Percentiles rank a stretch among this genome's conserved stretches.
phyloP scores from a whole-genome alignment of 768 basidiomycete species.

The Mycena vulgaris region DNA sequence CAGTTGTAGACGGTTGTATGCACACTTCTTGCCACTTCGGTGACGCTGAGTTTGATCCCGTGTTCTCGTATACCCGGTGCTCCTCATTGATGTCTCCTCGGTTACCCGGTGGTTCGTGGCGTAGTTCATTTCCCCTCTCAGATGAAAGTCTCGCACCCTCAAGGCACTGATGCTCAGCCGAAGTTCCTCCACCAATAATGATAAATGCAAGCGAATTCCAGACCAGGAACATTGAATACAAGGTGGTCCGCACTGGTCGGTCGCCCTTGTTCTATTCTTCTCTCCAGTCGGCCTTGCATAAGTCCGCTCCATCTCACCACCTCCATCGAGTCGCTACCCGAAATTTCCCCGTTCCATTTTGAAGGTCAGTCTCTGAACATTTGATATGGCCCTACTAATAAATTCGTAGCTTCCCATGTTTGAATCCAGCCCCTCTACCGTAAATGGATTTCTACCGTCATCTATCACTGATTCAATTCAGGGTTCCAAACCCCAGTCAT shows the following conservation, averaged over 20 bases:
- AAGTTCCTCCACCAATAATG: conserved; percentile 12
- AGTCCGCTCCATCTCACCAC: not conserved
- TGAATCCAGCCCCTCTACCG: not conserved
- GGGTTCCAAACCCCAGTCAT: not conserved
- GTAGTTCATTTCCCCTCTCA: conserved; percentile 11
- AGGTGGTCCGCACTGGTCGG: conserved; percentile 32
- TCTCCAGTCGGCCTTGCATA: not conserved
- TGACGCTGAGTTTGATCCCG: too few relatives aligned
- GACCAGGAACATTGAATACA: conserved; percentile 30
- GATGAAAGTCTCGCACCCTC: not conserved
- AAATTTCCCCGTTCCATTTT: conserved; percentile 1
- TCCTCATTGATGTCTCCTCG: conserved; percentile 7
- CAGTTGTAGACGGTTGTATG: too few relatives aligned
- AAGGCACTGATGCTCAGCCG: conserved; percentile 18
- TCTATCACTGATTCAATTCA: not conserved
- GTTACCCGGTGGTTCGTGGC: conserved; percentile 19
- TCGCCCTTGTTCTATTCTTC: not conserved
- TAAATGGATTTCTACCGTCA: not conserved
- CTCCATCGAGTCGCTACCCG: conserved; percentile 3
- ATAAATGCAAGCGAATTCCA: conserved; percentile 18
- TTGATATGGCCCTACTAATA: not conserved
- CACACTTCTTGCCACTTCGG: too few relatives aligned
- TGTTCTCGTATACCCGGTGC: conserved; percentile 11
- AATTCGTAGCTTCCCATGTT: not conserved
- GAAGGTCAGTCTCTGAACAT: not conserved